A percentile compares a stretch with the other conserved stretches of the same genome.
These are phyloP conservation scores for Fusarium bactridioides DNA, from an alignment of 2,329 filamentous ascomycete genomes.

Conservation along the genomic window DNA sequence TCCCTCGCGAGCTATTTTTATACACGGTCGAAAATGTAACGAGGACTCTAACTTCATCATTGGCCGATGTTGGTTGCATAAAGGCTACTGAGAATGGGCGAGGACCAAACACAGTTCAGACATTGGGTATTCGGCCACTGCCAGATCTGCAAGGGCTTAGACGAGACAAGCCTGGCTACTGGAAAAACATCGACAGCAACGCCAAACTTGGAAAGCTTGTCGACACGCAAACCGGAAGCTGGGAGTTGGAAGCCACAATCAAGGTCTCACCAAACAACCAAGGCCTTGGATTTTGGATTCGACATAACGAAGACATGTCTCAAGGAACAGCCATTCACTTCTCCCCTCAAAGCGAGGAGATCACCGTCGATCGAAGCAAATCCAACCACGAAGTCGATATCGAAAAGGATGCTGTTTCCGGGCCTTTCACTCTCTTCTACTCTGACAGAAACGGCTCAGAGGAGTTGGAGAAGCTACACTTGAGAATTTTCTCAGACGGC, in stretches of 20 bases:
- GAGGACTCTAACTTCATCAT: constrained; percentile 45
- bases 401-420: constrained; percentile 46
- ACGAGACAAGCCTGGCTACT: constrained; percentile 8
- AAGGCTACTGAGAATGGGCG: constrained; percentile 30
- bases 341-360: constrained; percentile 48
- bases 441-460: constrained; percentile 7
- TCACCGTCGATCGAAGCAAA: constrained; percentile 49
- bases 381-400: constrained; percentile 46
- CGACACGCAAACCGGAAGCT: constrained; percentile 9
- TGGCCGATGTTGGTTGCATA: constrained; percentile 53
- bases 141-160: constrained; percentile 36
- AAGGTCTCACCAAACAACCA: constrained; percentile 10
- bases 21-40: constrained; percentile 48
- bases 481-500: constrained; percentile 39
- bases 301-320: constrained; percentile 39
- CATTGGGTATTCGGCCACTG: constrained; percentile 49
- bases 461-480: constrained; percentile 28
- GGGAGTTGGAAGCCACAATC: constrained; percentile 41
- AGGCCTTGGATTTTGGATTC: constrained; percentile 35
- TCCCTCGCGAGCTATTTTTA: constrained; percentile 55
- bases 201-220: neutral
- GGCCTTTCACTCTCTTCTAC: constrained; percentile 57
- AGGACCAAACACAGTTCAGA: constrained; percentile 50
- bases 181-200: neutral
- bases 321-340: constrained; percentile 51